phyloP scores from a whole-genome alignment of 2,329 filamentous ascomycete genomes.

The Plectosphaerella sp. region DNA sequence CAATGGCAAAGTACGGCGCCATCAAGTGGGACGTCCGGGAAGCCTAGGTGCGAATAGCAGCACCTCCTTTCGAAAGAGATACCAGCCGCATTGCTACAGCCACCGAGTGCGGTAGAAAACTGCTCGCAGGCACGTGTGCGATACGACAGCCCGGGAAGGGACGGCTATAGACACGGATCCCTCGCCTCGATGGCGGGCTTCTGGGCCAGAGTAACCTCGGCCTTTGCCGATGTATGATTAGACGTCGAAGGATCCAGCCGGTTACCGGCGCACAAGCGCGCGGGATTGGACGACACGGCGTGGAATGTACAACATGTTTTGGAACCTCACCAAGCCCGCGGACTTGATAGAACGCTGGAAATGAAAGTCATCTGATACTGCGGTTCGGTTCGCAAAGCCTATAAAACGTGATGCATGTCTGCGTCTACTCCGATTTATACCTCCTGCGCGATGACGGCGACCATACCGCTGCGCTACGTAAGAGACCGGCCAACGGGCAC shows the following conservation, averaged over 20 bases:
- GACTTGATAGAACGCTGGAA: too few relatives aligned
- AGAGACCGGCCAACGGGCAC: too few relatives aligned
- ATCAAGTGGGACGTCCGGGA: constrained; percentile 38
- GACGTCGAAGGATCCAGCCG: background rate
- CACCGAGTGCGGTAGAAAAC: background rate
- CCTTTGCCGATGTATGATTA: background rate
- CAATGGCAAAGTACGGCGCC: constrained; percentile 42
- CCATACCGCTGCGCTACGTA: too few relatives aligned
- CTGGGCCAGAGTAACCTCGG: background rate
- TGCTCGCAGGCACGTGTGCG: background rate
- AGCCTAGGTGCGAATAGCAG: background rate
- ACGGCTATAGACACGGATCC: too few relatives aligned
- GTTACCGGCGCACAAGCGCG: background rate
- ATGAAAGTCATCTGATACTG: too few relatives aligned
- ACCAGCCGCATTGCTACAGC: background rate
- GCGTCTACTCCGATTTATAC: too few relatives aligned
- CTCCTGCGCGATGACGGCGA: too few relatives aligned
- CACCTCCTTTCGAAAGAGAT: background rate
- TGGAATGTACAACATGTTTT: background rate
- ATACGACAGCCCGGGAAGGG: background rate
- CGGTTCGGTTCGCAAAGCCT: background rate
- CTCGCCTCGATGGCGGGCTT: background rate
- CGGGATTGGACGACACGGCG: background rate
- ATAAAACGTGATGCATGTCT: too few relatives aligned
- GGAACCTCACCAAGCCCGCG: background rate